These are phyloP conservation scores for Nemophila menziesii DNA, from an alignment of 257 asterid genomes.

Conservation along the genomic window DNA sequence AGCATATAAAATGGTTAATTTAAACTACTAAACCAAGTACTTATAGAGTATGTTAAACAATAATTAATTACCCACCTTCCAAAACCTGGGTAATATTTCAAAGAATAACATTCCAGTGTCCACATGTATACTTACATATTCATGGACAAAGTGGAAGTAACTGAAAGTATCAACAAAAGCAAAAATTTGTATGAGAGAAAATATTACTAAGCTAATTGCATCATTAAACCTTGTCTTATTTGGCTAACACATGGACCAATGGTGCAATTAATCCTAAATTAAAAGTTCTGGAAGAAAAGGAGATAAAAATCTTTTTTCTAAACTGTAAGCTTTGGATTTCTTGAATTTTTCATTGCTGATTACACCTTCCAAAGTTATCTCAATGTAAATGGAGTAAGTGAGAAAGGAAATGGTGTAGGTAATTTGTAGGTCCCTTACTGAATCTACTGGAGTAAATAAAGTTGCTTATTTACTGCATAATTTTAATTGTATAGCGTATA, in stretches of 20 bases:
- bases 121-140: conserved; percentile 63
- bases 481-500: no score
- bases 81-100: conserved; percentile 85
- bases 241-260: no score
- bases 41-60: no score
- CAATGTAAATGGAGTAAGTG: no score
- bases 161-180: conserved; percentile 24
- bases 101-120: conserved; percentile 72
- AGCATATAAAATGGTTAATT: conserved; percentile 6
- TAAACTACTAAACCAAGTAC: background rate
- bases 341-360: conserved; percentile 88
- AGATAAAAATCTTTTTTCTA: conserved; percentile 80
- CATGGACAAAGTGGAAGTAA: conserved; percentile 77
- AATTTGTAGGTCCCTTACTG: no score
- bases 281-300: conserved; percentile 2
- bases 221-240: no score
- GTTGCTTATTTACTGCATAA: no score
- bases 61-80: conserved; percentile 56
- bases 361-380: no score
- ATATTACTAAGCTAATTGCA: background rate
- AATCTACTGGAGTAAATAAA: no score
- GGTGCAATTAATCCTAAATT: background rate
- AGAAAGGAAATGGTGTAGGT: no score
- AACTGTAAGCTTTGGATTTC: conserved; percentile 88
- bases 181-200: no score